Evolutionary conservation across 176 grass and related monocot species (phyloP), one percentile per base, ranked within the genome.

Genomic region (Triticum timopheevii): DNA sequence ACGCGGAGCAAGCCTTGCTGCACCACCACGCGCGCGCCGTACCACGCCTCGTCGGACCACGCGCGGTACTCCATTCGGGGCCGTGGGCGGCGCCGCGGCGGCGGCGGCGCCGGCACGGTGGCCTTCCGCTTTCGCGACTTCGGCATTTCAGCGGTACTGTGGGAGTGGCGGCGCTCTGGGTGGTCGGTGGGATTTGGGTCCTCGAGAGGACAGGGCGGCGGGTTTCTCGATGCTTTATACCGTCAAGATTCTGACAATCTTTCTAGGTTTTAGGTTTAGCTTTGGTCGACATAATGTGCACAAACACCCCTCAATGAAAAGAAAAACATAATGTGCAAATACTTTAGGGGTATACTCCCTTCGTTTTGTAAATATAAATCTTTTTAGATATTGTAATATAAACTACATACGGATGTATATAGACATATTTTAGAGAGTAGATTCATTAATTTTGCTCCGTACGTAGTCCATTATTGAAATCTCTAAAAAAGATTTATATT

Each of bases 11-110:
- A 81, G 80, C 85, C 45, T 12, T 45, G 3, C 80, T 90, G 89
- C 44, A 73, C 16, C 13, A 47, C 3, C 73, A 84, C 58, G 74
- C 89, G 89, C 80, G 36, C 67, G 20, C 2, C 6, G 89, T 90
- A 90, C 89, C 89, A 90, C 44, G 89, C 89, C 75, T 44, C 84
- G 85, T 90, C 80, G 34, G 1, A 22, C 42, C 63, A 50, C 0
- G 84, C 6, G 6, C 80, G 84, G 75, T 58, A 90, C 66, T 90
- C 89, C 56, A 87, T 75, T 40, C 35, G 40, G 3, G 74, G 15
- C 38, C 3, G 24, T 77, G 81, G 22, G 2, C 85, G 85, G 30
- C 50, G 82, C 30, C 5, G 25, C 28, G 61, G 47, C 47, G 13
- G 13, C 47, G 13, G 4, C 1, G 68, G 12, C 49, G 49, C 49